These are phyloP conservation scores for Limnanthes douglasii DNA, from an alignment of 345 rosid species.

Conservation along the genomic window DNA sequence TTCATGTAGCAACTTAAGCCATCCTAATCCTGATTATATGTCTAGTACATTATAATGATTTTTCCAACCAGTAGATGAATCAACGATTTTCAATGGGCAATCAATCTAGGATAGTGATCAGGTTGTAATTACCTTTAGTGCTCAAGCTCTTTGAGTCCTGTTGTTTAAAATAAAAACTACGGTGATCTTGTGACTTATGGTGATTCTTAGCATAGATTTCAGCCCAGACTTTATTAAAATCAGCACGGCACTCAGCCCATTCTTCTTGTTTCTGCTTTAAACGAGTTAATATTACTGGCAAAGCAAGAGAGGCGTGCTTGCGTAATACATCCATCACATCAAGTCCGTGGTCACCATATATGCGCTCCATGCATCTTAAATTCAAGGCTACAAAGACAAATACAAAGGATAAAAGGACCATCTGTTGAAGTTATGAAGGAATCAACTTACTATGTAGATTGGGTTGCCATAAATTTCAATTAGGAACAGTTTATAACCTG, in stretches of 20 bases:
- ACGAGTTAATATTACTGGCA: constrained; percentile 91
- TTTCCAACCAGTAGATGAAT: constrained; percentile 4
- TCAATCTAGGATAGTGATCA: constrained; percentile 2
- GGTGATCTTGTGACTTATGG: constrained; percentile 94
- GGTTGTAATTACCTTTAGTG: constrained; percentile 49
- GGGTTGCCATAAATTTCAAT: no score
- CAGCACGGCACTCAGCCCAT: constrained; percentile 94
- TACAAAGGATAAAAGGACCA: no score
- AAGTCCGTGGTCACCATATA: constrained; percentile 94
- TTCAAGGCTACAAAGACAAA: constrained; percentile 45
- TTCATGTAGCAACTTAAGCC: no score
- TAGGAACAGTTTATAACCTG: constrained; percentile 32
- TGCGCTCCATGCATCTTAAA: constrained; percentile 88
- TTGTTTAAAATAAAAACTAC: constrained; percentile 97
- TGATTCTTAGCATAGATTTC: constrained; percentile 92
- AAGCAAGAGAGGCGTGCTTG: constrained; percentile 62
- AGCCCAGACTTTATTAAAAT: constrained; percentile 97
- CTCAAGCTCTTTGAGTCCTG: constrained; percentile 91
- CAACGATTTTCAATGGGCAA: not conserved
- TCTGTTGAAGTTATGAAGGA: no score
- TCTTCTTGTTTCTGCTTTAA: constrained; percentile 99
- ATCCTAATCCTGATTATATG: no score
- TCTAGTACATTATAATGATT: no score
- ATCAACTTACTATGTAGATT: no score
- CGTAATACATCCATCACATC: constrained; percentile 84